Evolutionary conservation across 208 protist species (phyloP), one percentile per base, ranked within the genome.

Genomic region (Giardia muris): DNA sequence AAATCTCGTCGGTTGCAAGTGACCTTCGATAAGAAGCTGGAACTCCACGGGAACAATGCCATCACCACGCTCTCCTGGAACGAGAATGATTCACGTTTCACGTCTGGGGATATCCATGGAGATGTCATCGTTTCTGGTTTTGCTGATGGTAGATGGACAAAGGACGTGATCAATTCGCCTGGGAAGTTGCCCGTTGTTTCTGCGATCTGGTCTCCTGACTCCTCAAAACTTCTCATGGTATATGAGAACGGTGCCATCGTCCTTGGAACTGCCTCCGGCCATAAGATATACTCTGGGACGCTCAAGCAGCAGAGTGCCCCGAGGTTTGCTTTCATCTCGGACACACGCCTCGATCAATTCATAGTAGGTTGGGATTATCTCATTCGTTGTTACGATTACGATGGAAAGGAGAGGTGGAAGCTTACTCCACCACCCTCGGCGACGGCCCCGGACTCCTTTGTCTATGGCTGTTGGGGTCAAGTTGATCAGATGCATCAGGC

Each of bases 1-100:
- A 30, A 43, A 43, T n/a, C 87, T 2, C 2, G 87, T 39, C n/a
- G 19, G 0, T 44, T 45, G 42, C 0, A 46, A 1, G n/a, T 90
- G 19, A 43, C 45, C 45, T 67, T 90, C 2, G 87, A 90, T 47
- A 90, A 45, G 43, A 90, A 47, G 45, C 44, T 90, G n/a, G 48
- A 22, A 43, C n/a, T 90, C 1, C 87, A 90, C 87, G 87, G 48
- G 43, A 45, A 45, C 2, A 39, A 43, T 67, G 2, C 1, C 42
- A 90, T 90, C 0, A 90, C 87, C 0, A 47, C 43, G 2, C 19
- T 90, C 4, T 4, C 87, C n/a, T 90, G 87, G 87, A 90, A 90
- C 48, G 87, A 90, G 45, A 90, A 4, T 1, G 45, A 90, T 1
- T n/a, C n/a, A 90, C n/a, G 48, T 67, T 2, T 90, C 43, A 47